These are phyloP conservation scores for Fusarium sp. DNA, from an alignment of 2,329 filamentous ascomycete species.

Conservation along the genomic window DNA sequence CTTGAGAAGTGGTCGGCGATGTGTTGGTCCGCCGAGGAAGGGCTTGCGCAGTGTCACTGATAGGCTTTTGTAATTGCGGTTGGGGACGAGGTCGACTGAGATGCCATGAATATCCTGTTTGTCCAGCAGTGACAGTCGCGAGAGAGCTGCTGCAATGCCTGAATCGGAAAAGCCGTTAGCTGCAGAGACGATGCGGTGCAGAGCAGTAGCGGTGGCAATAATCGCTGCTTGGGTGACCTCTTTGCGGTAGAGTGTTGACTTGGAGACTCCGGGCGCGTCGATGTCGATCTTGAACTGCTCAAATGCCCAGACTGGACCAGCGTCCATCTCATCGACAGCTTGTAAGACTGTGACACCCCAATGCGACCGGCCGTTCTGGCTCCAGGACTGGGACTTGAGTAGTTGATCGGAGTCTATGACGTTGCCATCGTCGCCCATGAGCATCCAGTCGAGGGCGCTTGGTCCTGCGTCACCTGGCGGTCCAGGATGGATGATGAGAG, in stretches of 20 bases:
- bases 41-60: slow-evolving; percentile 14
- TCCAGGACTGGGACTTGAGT: slow-evolving; percentile 21
- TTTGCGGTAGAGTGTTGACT: slow-evolving; percentile 26
- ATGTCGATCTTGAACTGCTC: slow-evolving; percentile 30
- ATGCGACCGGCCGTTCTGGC: slow-evolving; percentile 18
- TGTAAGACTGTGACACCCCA: slow-evolving; percentile 34
- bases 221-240: slow-evolving; percentile 19
- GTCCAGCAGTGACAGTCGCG: not conserved
- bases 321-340: slow-evolving; percentile 30
- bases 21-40: slow-evolving; percentile 5
- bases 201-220: slow-evolving; percentile 10
- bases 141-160: not conserved
- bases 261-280: slow-evolving; percentile 14
- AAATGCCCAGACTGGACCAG: slow-evolving; percentile 32
- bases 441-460: slow-evolving; percentile 28
- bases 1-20: slow-evolving; percentile 15
- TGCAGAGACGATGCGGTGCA: slow-evolving; percentile 4
- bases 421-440: slow-evolving; percentile 30
- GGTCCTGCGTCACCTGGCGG: slow-evolving; percentile 30
- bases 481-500: slow-evolving; percentile 27
- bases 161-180: not conserved
- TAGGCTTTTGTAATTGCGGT: not conserved
- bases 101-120: not conserved
- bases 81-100: not conserved
- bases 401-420: slow-evolving; percentile 9